Conservation (phyloP, 371 early-diverging fungal species). For the Rhizomucor pusillus region DNA sequence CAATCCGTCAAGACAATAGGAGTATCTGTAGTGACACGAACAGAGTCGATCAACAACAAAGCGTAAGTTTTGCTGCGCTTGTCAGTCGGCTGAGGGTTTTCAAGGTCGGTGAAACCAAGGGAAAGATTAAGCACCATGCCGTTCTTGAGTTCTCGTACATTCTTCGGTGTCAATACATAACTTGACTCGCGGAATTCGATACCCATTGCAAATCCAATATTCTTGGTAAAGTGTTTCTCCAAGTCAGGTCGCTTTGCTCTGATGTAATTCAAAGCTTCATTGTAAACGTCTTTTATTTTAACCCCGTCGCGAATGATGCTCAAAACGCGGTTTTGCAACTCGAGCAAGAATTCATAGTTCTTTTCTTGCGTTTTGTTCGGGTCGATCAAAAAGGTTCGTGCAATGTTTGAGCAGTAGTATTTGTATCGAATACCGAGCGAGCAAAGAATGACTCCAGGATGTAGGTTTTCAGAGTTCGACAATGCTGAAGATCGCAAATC, state of each 20-base stretch:
- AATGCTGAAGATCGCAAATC: conserved; percentile 82
- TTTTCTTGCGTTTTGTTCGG: conserved; percentile 89
- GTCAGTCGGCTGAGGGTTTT: conserved; percentile 70
- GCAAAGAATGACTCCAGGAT: conserved; percentile 88
- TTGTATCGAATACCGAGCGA: conserved; percentile 92
- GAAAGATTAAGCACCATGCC: conserved; percentile 88
- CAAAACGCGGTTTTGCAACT: conserved; percentile 74
- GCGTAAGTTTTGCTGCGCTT: conserved; percentile 73
- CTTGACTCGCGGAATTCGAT: conserved; percentile 91
- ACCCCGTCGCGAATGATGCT: conserved; percentile 77
- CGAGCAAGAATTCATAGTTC: conserved; percentile 87
- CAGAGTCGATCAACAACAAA: conserved; percentile 80
- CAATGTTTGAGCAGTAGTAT: conserved; percentile 91
- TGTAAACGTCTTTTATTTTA: conserved; percentile 76
- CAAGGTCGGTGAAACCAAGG: conserved; percentile 85
- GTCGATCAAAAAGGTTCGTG: conserved; percentile 90
- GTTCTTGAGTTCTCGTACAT: conserved; percentile 60
- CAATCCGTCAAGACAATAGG: conserved; percentile 73
- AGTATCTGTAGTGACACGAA: conserved; percentile 64
- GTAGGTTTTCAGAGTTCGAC: conserved; percentile 70
- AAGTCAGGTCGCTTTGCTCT: conserved; percentile 83
- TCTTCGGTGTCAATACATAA: conserved; percentile 74
- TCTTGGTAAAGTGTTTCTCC: conserved; percentile 77
- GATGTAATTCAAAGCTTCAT: conserved; percentile 65
- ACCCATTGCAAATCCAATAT: conserved; percentile 92